These are phyloP conservation scores for Fusarium armeniacum DNA, from an alignment of 2,329 filamentous ascomycete species.

Conservation along the genomic window DNA sequence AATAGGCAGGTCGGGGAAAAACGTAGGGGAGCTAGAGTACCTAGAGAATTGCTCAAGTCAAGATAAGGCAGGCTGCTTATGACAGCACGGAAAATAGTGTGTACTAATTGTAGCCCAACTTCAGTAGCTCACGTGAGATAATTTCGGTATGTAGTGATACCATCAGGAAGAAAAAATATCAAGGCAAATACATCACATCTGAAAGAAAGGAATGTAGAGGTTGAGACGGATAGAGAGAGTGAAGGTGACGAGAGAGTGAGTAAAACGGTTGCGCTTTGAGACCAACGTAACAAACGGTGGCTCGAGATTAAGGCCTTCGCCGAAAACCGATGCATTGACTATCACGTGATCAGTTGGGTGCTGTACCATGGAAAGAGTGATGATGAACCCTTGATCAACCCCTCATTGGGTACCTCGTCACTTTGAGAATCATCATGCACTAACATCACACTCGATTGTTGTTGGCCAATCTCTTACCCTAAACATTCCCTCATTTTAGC, in stretches of 20 bases:
- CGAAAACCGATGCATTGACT: slow-evolving; percentile 2
- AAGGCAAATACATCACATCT: neutral
- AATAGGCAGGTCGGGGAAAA: slow-evolving; percentile 43
- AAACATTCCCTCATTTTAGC: slow-evolving; percentile 28
- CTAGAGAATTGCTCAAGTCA: slow-evolving; percentile 24
- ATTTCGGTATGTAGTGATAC: neutral
- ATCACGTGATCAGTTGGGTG: slow-evolving; percentile 39
- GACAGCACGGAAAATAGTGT: neutral
- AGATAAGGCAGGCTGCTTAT: slow-evolving; percentile 12
- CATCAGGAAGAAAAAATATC: neutral
- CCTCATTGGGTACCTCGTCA: slow-evolving; percentile 43
- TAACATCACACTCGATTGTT: slow-evolving; percentile 33
- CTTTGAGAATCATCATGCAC: slow-evolving; percentile 37
- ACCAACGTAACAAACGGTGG: slow-evolving; percentile 36
- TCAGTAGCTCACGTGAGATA: slow-evolving; percentile 5
- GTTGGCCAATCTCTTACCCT: slow-evolving; percentile 40
- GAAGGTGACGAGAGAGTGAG: neutral
- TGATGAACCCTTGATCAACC: slow-evolving; percentile 6
- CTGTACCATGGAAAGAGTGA: slow-evolving; percentile 11
- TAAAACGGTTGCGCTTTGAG: slow-evolving; percentile 34
- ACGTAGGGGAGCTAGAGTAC: slow-evolving; percentile 6
- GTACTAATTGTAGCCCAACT: neutral
- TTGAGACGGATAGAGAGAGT: neutral
- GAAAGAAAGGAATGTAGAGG: neutral
- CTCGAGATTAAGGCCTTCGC: neutral